A percentile compares a stretch with the other conserved stretches of the same genome.
Evolutionary conservation across 73 alveolate species (phyloP).

Genomic region (Halteria grandinella): DNA sequence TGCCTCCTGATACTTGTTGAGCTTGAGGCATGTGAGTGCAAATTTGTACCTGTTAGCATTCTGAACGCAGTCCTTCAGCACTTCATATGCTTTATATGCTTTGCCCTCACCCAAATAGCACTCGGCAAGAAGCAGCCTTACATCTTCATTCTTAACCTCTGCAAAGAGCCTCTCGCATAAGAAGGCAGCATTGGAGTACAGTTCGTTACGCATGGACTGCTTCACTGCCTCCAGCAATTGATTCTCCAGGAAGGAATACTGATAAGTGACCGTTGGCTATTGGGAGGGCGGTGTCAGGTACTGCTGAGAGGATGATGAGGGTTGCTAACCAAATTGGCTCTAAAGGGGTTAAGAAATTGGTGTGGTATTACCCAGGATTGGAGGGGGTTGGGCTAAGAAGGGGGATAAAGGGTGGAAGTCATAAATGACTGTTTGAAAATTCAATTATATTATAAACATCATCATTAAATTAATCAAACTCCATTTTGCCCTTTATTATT

Average conservation of each 20-base stretch:
- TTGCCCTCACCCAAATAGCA: conserved; percentile 87
- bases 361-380: too few relatives aligned
- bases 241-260: conserved; percentile 55
- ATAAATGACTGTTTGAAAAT: too few relatives aligned
- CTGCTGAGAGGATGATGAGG: too few relatives aligned
- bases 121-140: conserved; percentile 86
- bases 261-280: too few relatives aligned
- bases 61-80: conserved; percentile 80
- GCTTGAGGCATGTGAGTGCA: conserved; percentile 85
- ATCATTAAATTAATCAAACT: too few relatives aligned
- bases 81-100: conserved; percentile 92
- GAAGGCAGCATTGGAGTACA: conserved; percentile 81
- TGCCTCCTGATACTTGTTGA: conserved; percentile 87
- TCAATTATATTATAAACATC: too few relatives aligned
- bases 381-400: too few relatives aligned
- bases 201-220: conserved; percentile 69
- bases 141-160: conserved; percentile 87
- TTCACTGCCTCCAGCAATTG: conserved; percentile 73
- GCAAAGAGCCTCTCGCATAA: conserved; percentile 69
- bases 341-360: too few relatives aligned
- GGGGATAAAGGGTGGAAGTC: too few relatives aligned
- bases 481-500: too few relatives aligned
- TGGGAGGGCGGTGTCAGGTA: too few relatives aligned
- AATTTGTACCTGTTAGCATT: conserved; percentile 89
- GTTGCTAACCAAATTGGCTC: too few relatives aligned